A percentile compares a stretch with the other conserved stretches of the same genome.
These are phyloP conservation scores for Apocynum venetum DNA, from an alignment of 257 asterid genomes.

Conservation along the genomic window DNA sequence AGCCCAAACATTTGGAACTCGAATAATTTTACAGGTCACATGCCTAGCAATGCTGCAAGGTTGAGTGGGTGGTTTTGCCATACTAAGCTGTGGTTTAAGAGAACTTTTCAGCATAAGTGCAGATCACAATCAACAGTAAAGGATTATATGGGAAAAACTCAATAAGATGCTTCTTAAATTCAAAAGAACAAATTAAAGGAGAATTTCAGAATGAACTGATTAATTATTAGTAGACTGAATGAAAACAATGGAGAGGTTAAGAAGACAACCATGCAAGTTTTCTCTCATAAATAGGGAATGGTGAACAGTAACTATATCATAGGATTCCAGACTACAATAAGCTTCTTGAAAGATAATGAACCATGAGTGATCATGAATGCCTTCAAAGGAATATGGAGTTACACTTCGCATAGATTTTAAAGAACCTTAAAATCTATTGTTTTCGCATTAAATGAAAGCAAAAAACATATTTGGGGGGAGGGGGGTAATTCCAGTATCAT, in stretches of 20 bases:
- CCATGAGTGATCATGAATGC: background rate
- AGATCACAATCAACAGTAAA: too few species aligned
- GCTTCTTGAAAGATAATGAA: background rate
- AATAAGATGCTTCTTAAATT: too few species aligned
- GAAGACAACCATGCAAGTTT: background rate
- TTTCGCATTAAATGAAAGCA: background rate
- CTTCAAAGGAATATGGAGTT: background rate
- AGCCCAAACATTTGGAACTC: background rate
- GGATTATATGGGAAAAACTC: too few species aligned
- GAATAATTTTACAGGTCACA: background rate
- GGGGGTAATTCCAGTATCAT: background rate
- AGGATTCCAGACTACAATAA: background rate
- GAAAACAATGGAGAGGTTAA: background rate
- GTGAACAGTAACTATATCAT: background rate
- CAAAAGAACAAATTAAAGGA: background rate
- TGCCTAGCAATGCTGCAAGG: background rate
- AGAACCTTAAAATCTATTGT: background rate
- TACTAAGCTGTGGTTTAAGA: background rate
- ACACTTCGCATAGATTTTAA: background rate
- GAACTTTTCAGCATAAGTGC: too few species aligned
- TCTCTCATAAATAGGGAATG: background rate
- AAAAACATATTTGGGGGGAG: background rate
- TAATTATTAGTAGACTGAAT: background rate
- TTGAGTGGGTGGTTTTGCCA: background rate
- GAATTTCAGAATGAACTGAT: background rate